Base-by-base conservation (phyloP, 257 asterid genomes). In the Knoxia roxburghii region DNA sequence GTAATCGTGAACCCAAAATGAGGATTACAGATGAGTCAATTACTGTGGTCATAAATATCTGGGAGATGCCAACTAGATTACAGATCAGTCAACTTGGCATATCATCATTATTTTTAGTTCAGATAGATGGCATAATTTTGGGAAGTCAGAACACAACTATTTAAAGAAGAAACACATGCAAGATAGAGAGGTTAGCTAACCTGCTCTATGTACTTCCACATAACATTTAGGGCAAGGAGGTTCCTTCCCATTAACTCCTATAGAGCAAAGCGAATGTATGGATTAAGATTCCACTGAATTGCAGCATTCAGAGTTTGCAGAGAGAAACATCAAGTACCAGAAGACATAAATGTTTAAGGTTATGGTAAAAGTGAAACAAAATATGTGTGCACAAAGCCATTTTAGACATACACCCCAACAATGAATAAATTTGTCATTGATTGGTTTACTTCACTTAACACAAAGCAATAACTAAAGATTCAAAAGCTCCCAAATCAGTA, bases 121-220 rank as follows among this genome's bases (percentile, higher is more conserved):
- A 27, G 20, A 18, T 18, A 18, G 9, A 18, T 46, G 5, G 29
- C 24, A 60, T 35, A 27, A 11, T 63, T 15, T 18, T 45, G 40
- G 26, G 45, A 63, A 17, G 41, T 51, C 20, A 30, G 13, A 35
- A 69, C 26, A 45, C 56, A 41, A 70, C 20, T 23, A 17, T 46
- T 45, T 17, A 20, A 58, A 46, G 6, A 14, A 29, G 9, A 40
- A 14, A 39, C 3, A 15, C 7, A 40, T 40, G 18, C 6, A 52
- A 57, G 61, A 15, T 9, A 41, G 3, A n/a, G 61, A 64, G 66
- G 59, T 35, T 46, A 54, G 69, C 75, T 73, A 55, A 93, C 99
- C 95, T 93, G 97, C 82, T 93, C 99, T 90, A 79, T 82, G 78
- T 93, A 93, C 77, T 93, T 93, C 99, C 99, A 93, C 99, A 93